phyloP scores from a whole-genome alignment of 1,284 basidiomycete species.

The Leccinum insolens region DNA sequence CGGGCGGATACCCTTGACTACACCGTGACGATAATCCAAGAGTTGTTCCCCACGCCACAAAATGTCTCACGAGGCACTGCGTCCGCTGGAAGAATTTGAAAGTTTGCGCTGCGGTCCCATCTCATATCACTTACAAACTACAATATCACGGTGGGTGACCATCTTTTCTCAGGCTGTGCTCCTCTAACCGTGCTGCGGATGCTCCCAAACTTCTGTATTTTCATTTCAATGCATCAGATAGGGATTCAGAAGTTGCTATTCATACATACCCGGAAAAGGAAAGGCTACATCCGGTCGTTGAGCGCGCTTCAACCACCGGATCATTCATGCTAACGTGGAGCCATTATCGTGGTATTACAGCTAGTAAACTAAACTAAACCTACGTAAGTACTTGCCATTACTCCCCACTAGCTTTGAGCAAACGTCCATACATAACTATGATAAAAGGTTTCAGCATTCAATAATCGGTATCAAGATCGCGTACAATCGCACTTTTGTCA shows the following conservation, averaged over 20 bases:
- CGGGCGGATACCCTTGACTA: background rate
- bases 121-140: background rate
- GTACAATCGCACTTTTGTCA: background rate
- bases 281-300: background rate
- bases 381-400: no score
- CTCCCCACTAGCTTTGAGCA: no score
- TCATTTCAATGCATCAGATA: background rate
- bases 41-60: background rate
- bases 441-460: background rate
- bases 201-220: background rate
- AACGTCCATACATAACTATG: no score
- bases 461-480: background rate
- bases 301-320: background rate
- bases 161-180: background rate
- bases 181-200: background rate
- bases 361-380: no score
- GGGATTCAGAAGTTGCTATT: background rate
- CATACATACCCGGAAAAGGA: background rate
- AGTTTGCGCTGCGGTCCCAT: background rate
- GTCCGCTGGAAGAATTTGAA: background rate
- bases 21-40: background rate
- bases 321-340: no score
- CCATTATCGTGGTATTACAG: no score
- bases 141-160: background rate
- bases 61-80: background rate